These are phyloP conservation scores for Fomes fomentarius DNA, from an alignment of 1,284 basidiomycete species.

Conservation along the genomic window DNA sequence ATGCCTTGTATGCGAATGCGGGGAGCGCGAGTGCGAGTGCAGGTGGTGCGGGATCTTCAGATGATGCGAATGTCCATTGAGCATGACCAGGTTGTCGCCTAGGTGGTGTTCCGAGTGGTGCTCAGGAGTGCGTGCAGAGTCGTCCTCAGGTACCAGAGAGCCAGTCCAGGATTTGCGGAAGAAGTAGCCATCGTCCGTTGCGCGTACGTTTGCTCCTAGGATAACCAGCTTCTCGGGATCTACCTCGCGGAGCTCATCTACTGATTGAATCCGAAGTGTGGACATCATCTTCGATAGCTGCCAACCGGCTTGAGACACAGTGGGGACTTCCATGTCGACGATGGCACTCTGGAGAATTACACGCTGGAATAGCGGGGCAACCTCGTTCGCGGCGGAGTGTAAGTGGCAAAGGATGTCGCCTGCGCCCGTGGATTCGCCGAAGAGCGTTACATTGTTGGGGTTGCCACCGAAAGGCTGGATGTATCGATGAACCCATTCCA, in stretches of 20 bases:
- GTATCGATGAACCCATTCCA: slow-evolving; percentile 71
- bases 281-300: slow-evolving; percentile 65
- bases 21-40: slow-evolving; percentile 32
- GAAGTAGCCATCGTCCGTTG: slow-evolving; percentile 69
- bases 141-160: slow-evolving; percentile 42
- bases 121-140: slow-evolving; percentile 28
- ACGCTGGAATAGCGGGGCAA: slow-evolving; percentile 61
- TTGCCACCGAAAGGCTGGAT: slow-evolving; percentile 76
- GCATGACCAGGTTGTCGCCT: slow-evolving; percentile 29
- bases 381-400: slow-evolving; percentile 63
- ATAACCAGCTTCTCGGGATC: slow-evolving; percentile 58
- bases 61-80: slow-evolving; percentile 28
- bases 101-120: slow-evolving; percentile 31
- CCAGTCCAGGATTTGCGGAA: slow-evolving; percentile 63
- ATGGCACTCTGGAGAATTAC: slow-evolving; percentile 70
- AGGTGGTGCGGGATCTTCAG: slow-evolving; percentile 33
- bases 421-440: slow-evolving; percentile 72
- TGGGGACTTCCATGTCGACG: slow-evolving; percentile 61
- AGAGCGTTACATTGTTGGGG: slow-evolving; percentile 69
- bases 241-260: slow-evolving; percentile 63
- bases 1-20: slow-evolving; percentile 28
- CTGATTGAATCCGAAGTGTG: slow-evolving; percentile 49
- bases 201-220: slow-evolving; percentile 51
- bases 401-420: slow-evolving; percentile 74
- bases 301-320: slow-evolving; percentile 62